Evolutionary conservation across 345 rosid genomes (phyloP).

Genomic region (Bretschneidera sinensis): DNA sequence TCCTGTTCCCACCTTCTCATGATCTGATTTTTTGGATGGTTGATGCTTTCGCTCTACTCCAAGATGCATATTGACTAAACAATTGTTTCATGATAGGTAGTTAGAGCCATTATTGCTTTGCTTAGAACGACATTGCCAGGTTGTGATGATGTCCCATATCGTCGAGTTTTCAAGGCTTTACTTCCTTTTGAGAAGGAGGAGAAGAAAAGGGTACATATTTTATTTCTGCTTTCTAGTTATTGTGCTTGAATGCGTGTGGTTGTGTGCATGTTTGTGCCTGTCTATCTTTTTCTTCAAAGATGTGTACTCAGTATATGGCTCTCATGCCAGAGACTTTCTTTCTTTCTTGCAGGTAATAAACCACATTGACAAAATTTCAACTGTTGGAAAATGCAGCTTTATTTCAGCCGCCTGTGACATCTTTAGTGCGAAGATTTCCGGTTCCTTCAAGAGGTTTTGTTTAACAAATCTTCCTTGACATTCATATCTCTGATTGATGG

Average conservation of each 20-base stretch:
- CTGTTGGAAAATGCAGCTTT: constrained; percentile 70
- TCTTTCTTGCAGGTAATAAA: constrained; percentile 47
- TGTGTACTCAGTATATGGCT: background rate
- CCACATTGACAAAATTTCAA: constrained; percentile 71
- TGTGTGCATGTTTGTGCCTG: background rate
- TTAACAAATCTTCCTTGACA: constrained; percentile 14
- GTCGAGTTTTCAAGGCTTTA: constrained; percentile 80
- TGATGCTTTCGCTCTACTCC: background rate
- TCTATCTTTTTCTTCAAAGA: background rate
- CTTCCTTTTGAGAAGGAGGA: constrained; percentile 86
- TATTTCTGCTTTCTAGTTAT: no score
- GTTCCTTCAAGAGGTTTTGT: constrained; percentile 88
- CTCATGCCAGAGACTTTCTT: background rate
- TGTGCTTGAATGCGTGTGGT: constrained; percentile 2
- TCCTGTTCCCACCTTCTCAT: background rate
- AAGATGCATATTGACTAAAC: constrained; percentile 11
- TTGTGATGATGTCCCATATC: constrained; percentile 77
- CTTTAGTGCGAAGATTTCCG: constrained; percentile 88
- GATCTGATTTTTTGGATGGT: background rate
- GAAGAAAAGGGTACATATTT: constrained; percentile 56
- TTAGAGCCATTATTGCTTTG: constrained; percentile 70
- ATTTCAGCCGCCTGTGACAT: constrained; percentile 73
- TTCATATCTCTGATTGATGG: background rate
- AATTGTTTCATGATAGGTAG: constrained; percentile 43
- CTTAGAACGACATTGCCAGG: constrained; percentile 69